phyloP scores from a whole-genome alignment of 805 yeast species.

The Lipomyces kockii region DNA sequence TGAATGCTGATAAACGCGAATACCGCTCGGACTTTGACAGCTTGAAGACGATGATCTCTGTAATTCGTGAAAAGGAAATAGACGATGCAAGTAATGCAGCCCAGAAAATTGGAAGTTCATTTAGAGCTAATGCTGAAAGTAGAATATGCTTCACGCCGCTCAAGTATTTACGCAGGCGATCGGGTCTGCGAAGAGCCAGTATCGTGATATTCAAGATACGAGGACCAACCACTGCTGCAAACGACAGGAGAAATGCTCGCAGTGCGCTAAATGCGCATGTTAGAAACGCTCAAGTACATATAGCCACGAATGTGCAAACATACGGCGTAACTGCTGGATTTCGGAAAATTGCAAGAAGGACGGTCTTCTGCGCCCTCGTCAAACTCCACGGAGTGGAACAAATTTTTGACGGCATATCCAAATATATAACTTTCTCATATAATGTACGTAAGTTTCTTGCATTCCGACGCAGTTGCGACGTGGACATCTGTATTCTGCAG shows the following conservation, averaged over 20 bases:
- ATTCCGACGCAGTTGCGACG: background rate
- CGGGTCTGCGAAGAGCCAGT: conserved; percentile 3
- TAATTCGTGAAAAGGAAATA: background rate
- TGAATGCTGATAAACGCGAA: conserved; percentile 8
- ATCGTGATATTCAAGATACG: conserved; percentile 13
- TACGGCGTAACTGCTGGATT: conserved; percentile 10
- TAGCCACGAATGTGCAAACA: background rate
- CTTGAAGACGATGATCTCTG: background rate
- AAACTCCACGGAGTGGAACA: background rate
- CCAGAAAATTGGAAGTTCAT: conserved; percentile 24
- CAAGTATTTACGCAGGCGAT: conserved; percentile 2
- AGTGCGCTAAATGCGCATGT: conserved; percentile 7
- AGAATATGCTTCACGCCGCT: conserved; percentile 18
- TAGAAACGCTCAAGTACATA: background rate
- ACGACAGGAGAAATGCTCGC: conserved; percentile 25
- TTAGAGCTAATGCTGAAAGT: conserved; percentile 15
- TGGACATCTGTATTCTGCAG: background rate
- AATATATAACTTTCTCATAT: background rate
- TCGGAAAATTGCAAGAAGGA: background rate
- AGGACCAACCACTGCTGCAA: conserved; percentile 24
- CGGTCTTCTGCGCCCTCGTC: background rate
- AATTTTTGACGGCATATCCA: background rate
- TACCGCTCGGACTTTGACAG: background rate
- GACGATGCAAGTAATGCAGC: conserved; percentile 19
- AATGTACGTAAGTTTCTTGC: background rate